These are phyloP conservation scores for Circinella minor DNA, from an alignment of 371 early-diverging fungal species.

Conservation along the genomic window DNA sequence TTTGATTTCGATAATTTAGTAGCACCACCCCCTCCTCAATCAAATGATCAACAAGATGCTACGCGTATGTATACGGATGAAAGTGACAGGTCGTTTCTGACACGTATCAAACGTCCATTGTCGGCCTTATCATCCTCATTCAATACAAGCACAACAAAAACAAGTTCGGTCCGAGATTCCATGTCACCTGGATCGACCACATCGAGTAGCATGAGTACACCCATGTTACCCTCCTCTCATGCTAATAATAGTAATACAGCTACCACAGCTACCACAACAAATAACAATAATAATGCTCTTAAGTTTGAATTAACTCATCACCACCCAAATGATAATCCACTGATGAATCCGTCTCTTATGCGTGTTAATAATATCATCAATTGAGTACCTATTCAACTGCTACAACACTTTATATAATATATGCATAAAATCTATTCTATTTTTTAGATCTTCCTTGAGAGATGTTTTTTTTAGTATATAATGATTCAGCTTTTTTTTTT, in stretches of 20 bases:
- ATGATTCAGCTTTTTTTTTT: too few relatives aligned
- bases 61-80: constrained; percentile 18
- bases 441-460: too few relatives aligned
- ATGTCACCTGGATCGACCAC: constrained; percentile 38
- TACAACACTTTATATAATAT: too few relatives aligned
- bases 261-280: constrained; percentile 28
- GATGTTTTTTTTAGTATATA: too few relatives aligned
- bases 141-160: constrained; percentile 24
- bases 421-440: too few relatives aligned
- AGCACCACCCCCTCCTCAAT: not conserved
- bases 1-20: constrained; percentile 15
- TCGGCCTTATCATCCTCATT: constrained; percentile 24
- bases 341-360: constrained; percentile 41
- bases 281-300: constrained; percentile 19
- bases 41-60: constrained; percentile 18
- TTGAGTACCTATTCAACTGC: constrained; percentile 4
- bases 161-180: constrained; percentile 39
- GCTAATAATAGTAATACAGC: constrained; percentile 20
- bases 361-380: constrained; percentile 43
- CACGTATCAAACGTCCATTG: constrained; percentile 14
- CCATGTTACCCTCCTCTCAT: constrained; percentile 26
- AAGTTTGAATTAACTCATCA: constrained; percentile 25
- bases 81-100: constrained; percentile 25
- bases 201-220: constrained; percentile 31
- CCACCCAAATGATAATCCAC: constrained; percentile 5